These are phyloP conservation scores for Fennellomyces sp. DNA, from an alignment of 371 early-diverging fungal species.

Conservation along the genomic window DNA sequence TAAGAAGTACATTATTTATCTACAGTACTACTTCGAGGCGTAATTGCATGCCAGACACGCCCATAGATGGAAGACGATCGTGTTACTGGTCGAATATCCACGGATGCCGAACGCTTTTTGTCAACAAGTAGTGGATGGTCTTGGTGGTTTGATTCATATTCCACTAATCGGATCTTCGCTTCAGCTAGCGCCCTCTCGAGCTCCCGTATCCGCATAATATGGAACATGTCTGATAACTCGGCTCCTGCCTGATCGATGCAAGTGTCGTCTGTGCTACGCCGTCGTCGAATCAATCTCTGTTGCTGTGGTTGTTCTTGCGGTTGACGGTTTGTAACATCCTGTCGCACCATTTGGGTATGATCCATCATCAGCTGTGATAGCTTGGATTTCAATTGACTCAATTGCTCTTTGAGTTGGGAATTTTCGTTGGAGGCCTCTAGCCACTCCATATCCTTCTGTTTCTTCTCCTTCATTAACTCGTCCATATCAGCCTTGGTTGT, in stretches of 20 bases:
- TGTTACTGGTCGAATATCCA: conserved; percentile 1
- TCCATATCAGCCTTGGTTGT: conserved; percentile 36
- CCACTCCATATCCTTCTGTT: conserved; percentile 23
- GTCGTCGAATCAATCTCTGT: neutral
- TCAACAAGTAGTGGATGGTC: neutral
- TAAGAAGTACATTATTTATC: neutral
- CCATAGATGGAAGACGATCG: conserved; percentile 28
- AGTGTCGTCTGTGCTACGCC: conserved; percentile 7
- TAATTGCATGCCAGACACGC: conserved; percentile 24
- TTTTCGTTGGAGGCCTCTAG: conserved; percentile 16
- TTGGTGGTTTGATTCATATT: conserved; percentile 4
- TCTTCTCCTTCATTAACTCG: conserved; percentile 24
- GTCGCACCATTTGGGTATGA: neutral
- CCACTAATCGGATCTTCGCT: conserved; percentile 9
- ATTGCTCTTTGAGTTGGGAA: conserved; percentile 7
- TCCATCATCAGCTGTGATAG: neutral
- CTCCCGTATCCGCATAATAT: conserved; percentile 8
- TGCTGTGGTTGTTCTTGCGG: neutral
- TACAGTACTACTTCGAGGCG: conserved; percentile 11
- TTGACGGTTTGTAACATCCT: neutral
- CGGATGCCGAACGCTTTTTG: neutral
- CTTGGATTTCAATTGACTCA: neutral
- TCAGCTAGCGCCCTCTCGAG: conserved; percentile 13
- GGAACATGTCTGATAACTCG: neutral
- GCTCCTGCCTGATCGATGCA: neutral